Evolutionary conservation across 208 protist genomes (phyloP).

Genomic region (Acanthamoeba healyi): DNA sequence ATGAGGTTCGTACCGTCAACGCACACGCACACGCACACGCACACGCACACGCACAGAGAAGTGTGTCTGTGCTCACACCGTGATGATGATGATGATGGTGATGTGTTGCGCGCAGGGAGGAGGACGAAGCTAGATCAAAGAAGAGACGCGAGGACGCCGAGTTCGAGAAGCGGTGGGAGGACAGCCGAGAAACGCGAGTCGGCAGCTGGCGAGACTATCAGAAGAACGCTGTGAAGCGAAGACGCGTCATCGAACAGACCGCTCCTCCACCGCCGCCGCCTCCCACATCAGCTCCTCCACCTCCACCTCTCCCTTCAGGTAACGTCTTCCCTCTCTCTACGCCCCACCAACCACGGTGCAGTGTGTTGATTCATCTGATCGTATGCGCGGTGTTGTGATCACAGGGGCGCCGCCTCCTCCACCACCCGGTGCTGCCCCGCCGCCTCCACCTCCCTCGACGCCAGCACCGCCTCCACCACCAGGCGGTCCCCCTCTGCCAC

Average conservation of each 20-base stretch:
- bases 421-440: not conserved
- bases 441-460: not conserved
- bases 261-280: not conserved
- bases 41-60: too few species aligned
- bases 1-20: not conserved
- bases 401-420: not conserved
- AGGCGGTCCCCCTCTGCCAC: not conserved
- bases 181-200: slow-evolving; percentile 8
- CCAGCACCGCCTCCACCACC: too few species aligned
- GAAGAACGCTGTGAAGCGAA: not conserved
- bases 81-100: not conserved
- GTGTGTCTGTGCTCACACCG: not conserved
- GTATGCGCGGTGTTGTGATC: not conserved
- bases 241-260: not conserved
- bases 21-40: too few species aligned
- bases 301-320: not conserved
- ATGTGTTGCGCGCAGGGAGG: not conserved
- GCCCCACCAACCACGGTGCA: too few species aligned
- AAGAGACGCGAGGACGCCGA: not conserved
- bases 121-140: not conserved
- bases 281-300: not conserved
- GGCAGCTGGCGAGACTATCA: slow-evolving; percentile 38
- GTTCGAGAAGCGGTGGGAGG: slow-evolving; percentile 55
- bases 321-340: too few species aligned
- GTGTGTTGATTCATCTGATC: not conserved